Evolutionary conservation across 371 early-diverging fungal genomes (phyloP).

Genomic region (Phascolomyces articulosus): DNA sequence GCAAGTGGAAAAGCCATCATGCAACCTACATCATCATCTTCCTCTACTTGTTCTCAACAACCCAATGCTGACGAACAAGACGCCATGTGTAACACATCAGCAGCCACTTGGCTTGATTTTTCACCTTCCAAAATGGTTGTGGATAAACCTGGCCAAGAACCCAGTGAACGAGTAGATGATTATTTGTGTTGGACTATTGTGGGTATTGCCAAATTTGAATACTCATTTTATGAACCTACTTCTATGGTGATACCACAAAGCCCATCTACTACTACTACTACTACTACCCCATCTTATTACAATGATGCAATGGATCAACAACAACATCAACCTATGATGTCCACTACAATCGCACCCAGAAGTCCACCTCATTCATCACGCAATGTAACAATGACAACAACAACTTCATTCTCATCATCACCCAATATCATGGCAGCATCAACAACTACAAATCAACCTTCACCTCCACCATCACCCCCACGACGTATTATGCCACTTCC

Average conservation of each 20-base stretch:
- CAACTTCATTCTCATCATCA: background rate
- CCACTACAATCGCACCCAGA: background rate
- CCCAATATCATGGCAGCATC: no score
- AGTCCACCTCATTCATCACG: conserved; percentile 1
- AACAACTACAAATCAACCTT: conserved; percentile 15
- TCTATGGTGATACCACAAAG: background rate
- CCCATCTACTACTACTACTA: background rate
- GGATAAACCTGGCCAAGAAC: conserved; percentile 8
- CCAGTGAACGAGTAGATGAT: conserved; percentile 62
- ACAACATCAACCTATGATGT: conserved; percentile 7
- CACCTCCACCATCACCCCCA: conserved; percentile 44
- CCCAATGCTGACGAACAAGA: conserved; percentile 8
- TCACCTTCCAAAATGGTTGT: conserved; percentile 20
- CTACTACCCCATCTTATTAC: background rate
- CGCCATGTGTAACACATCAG: conserved; percentile 8
- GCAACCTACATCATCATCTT: background rate
- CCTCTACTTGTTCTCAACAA: background rate
- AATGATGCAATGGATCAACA: conserved; percentile 8
- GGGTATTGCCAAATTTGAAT: conserved; percentile 61
- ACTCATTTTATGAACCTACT: conserved; percentile 27
- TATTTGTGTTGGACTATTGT: conserved; percentile 88
- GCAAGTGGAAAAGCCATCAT: conserved; percentile 33
- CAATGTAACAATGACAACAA: background rate
- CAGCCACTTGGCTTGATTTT: conserved; percentile 42
- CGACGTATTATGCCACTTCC: conserved; percentile 47